Conservation (phyloP, 2,329 filamentous ascomycete genomes). For the Colletotrichum coccodes region DNA sequence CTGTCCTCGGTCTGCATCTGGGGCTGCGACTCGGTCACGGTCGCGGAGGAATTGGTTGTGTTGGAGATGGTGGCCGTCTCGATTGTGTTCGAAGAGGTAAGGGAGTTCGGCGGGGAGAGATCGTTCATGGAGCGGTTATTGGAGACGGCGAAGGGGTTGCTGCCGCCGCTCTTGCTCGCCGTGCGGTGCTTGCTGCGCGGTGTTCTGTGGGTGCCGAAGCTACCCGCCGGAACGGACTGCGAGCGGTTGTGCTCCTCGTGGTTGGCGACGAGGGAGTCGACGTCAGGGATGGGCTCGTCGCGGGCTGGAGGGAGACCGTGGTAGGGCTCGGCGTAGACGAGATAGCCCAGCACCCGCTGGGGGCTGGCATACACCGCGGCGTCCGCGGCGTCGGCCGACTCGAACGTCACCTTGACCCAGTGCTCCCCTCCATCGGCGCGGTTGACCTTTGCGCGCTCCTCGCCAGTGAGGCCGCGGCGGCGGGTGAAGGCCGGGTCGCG, state of each 20-base stretch:
- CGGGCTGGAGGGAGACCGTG: slow-evolving; percentile 70
- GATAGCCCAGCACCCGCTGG: slow-evolving; percentile 75
- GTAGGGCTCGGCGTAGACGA: slow-evolving; percentile 78
- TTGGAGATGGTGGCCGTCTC: slow-evolving; percentile 63
- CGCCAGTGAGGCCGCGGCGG: slow-evolving; percentile 71
- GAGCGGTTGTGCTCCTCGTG: slow-evolving; percentile 43
- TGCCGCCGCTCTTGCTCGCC: slow-evolving; percentile 39
- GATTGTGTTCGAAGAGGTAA: slow-evolving; percentile 64
- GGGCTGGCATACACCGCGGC: slow-evolving; percentile 76
- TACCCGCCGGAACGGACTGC: slow-evolving; percentile 47
- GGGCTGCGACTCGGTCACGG: slow-evolving; percentile 48
- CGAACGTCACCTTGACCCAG: slow-evolving; percentile 91
- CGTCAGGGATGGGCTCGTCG: slow-evolving; percentile 71
- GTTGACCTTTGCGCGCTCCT: slow-evolving; percentile 83
- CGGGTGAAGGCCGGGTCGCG: slow-evolving; percentile 78
- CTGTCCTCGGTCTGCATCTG: slow-evolving; percentile 46
- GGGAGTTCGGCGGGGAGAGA: slow-evolving; percentile 55
- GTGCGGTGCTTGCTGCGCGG: slow-evolving; percentile 38
- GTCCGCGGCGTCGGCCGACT: slow-evolving; percentile 77
- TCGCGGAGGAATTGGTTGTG: slow-evolving; percentile 51
- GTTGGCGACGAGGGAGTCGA: slow-evolving; percentile 51
- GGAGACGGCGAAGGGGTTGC: slow-evolving; percentile 48
- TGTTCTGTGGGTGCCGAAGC: slow-evolving; percentile 33
- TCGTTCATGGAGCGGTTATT: slow-evolving; percentile 46
- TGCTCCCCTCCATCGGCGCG: slow-evolving; percentile 84